Conservation (phyloP, 2,329 filamentous ascomycete species). For the Ophiocordyceps australis region DNA sequence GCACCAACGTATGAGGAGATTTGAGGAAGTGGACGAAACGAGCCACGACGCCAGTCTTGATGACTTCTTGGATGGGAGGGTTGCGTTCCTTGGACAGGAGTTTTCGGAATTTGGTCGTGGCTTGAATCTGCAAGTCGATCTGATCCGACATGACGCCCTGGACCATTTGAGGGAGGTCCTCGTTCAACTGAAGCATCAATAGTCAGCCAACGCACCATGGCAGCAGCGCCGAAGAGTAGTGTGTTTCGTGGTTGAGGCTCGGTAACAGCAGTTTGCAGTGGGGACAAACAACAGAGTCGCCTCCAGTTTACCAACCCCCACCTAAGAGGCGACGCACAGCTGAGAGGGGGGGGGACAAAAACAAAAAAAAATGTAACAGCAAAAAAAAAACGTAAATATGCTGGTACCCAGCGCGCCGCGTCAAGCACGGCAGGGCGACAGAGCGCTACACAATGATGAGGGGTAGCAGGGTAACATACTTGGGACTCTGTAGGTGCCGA, state of each 20-base stretch:
- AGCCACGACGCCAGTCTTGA: slow-evolving; percentile 94
- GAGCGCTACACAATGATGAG: background rate
- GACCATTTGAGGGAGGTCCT: slow-evolving; percentile 97
- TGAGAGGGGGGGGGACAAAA: slow-evolving; percentile 1
- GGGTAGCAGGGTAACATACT: slow-evolving; percentile 28
- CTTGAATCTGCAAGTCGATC: slow-evolving; percentile 93
- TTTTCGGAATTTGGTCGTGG: slow-evolving; percentile 97
- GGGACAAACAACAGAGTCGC: too few species aligned
- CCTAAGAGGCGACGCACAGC: slow-evolving; percentile 8
- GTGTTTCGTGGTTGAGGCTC: background rate
- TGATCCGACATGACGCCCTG: slow-evolving; percentile 96
- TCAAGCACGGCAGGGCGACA: too few species aligned
- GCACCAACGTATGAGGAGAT: slow-evolving; percentile 92
- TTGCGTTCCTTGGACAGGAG: slow-evolving; percentile 97
- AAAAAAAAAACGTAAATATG: slow-evolving; percentile 1
- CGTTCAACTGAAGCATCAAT: slow-evolving; percentile 93
- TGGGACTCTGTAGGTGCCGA: slow-evolving; percentile 87
- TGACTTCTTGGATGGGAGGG: slow-evolving; percentile 96
- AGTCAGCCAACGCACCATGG: too few species aligned
- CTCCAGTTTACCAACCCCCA: too few species aligned
- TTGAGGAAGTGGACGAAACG: slow-evolving; percentile 97
- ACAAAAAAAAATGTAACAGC: slow-evolving; percentile 1
- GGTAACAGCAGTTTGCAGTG: slow-evolving; percentile 3
- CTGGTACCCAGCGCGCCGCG: too few species aligned
- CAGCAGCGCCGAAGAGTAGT: background rate